phyloP scores from a whole-genome alignment of 352 stramenopile genomes.

The Globisporangium cederbergense region DNA sequence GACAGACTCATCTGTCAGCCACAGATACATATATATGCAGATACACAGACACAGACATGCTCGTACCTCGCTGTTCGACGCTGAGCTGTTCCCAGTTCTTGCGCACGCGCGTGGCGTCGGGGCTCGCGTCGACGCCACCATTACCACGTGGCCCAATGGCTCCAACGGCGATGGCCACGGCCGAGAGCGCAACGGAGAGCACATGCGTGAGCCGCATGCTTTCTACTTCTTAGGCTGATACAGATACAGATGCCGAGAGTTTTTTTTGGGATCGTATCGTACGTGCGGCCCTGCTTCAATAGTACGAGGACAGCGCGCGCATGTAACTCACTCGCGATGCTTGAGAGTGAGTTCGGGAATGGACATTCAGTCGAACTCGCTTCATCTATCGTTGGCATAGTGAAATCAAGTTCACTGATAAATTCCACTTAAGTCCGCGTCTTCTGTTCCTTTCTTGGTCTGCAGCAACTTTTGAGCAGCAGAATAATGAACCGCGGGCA shows the following conservation, averaged over 20 bases:
- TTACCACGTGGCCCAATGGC: background rate
- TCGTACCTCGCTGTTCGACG: conserved; percentile 10
- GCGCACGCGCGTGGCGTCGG: conserved; percentile 12
- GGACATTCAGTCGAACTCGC: background rate
- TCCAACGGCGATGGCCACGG: background rate
- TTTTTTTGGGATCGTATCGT: background rate
- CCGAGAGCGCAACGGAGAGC: conserved; percentile 9
- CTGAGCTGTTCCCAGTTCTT: conserved; percentile 21
- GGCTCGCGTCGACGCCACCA: background rate
- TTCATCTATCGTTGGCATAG: too few relatives aligned
- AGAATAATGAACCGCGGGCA: conserved; percentile 22
- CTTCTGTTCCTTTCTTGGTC: too few relatives aligned
- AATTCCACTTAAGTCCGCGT: too few relatives aligned
- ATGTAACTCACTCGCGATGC: background rate
- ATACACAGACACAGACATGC: background rate
- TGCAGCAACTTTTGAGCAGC: too few relatives aligned
- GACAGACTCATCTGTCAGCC: background rate
- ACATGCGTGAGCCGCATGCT: conserved; percentile 7
- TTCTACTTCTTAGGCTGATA: background rate
- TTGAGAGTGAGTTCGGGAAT: background rate
- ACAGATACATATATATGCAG: background rate
- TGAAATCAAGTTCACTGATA: too few relatives aligned
- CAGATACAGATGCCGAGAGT: background rate
- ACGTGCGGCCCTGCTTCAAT: background rate
- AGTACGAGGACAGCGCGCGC: background rate